Evolutionary conservation across 495 filamentous ascomycete genomes (phyloP), one percentile per base, ranked within the genome.

Genomic region (Sabuloglossum arenarium): DNA sequence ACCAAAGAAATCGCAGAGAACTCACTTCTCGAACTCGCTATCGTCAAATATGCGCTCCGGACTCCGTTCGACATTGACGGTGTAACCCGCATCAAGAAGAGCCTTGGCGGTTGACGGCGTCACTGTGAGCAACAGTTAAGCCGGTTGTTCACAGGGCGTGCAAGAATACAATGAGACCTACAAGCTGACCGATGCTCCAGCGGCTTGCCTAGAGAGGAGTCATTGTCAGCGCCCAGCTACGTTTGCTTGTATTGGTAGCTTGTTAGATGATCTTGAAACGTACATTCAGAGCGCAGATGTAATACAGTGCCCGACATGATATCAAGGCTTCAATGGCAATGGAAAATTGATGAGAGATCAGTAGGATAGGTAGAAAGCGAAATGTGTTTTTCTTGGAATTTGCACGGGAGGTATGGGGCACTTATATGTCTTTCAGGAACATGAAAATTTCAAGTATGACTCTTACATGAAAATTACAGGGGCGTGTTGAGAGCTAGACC

Each of bases 41-140:
- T 90, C 86, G 32, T 87, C 79, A 65, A 93, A 96, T 61, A 96
- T 95, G 47, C 89, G 75, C 64, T 82, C 78, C 14, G 79, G 75
- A 46, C 80, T 86, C 49, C 79, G 75, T 73, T 97, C 90, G 21
- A 96, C 79, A 37, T 84, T 79, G 63, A 97, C 80, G 3, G 75
- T 72, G 65, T 94, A 97, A 58, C 85, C 91, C 27, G 86, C 83
- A 64, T 86, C 77, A 49, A 94, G 72, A 54, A 97, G 78, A 52
- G 79, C 76, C 69, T 86, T 85, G 56, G 83, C 71, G 25, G 85
- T 91, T 28, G 79, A 75, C 2, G 82, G 82, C 16, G 81, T 85
- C 21, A 79, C 65, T 61, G 64, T 60, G 21, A 39, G 34, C 34
- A 39, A 39, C 16, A n/a, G n/a, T n/a, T n/a, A n/a, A n/a, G n/a